Conservation (phyloP, 2,329 filamentous ascomycete genomes). For the Boeremia lycopersici region DNA sequence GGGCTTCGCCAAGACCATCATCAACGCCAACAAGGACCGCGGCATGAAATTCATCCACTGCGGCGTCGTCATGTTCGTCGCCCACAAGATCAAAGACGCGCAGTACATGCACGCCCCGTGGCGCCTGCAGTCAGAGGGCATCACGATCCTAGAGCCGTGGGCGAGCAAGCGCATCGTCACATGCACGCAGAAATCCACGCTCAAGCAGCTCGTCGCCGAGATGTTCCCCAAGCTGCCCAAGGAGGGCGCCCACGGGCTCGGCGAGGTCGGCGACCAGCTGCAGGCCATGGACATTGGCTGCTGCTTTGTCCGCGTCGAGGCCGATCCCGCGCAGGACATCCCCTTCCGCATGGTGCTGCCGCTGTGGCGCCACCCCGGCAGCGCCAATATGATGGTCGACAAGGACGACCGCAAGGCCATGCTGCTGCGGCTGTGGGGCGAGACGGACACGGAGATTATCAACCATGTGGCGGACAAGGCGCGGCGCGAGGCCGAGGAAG, state of each 20-base stretch:
- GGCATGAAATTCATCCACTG: constrained; percentile 96
- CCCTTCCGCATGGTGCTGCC: constrained; percentile 85
- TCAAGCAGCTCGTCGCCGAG: constrained; percentile 83
- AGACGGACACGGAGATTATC: constrained; percentile 76
- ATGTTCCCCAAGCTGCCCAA: constrained; percentile 93
- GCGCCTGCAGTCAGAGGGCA: constrained; percentile 94
- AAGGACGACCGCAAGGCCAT: constrained; percentile 95
- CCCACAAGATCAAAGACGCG: constrained; percentile 81
- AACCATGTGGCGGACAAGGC: constrained; percentile 45
- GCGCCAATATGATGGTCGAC: constrained; percentile 94
- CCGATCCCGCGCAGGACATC: constrained; percentile 69
- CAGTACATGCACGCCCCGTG: constrained; percentile 90
- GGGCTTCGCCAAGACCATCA: constrained; percentile 80
- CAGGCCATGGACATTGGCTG: constrained; percentile 84
- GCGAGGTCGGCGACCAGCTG: constrained; percentile 86
- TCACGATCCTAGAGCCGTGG: constrained; percentile 90
- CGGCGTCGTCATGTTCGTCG: constrained; percentile 90
- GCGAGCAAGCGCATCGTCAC: constrained; percentile 80
- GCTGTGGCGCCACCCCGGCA: constrained; percentile 90
- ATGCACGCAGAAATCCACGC: constrained; percentile 77
- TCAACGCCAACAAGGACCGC: constrained; percentile 84
- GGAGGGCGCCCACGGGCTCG: constrained; percentile 74
- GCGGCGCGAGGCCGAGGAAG: constrained; percentile 29
- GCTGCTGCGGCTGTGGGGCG: constrained; percentile 89
- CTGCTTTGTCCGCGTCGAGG: constrained; percentile 84